Percentiles rank a stretch among this genome's conserved stretches.
These are phyloP conservation scores for Luffa acutangula DNA, from an alignment of 306 rosid genomes.

Conservation along the genomic window DNA sequence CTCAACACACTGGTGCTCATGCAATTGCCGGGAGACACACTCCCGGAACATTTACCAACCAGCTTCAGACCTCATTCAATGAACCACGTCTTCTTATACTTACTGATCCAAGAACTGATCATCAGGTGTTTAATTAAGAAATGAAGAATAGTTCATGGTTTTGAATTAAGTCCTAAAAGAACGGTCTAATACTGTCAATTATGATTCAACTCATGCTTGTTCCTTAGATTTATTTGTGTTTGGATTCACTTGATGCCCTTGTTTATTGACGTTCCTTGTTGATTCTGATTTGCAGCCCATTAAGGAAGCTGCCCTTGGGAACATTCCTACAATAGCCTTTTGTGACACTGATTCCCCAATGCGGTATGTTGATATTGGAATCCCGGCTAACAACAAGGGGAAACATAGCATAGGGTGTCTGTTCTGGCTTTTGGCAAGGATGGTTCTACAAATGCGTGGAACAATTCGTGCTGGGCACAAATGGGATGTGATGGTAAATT, in stretches of 20 bases:
- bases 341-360: slow-evolving; percentile 90
- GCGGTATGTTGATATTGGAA: slow-evolving; percentile 85
- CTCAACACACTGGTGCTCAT: slow-evolving; percentile 78
- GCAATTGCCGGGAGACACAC: slow-evolving; percentile 97
- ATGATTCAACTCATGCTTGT: background rate
- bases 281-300: slow-evolving; percentile 49
- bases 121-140: slow-evolving; percentile 42
- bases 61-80: slow-evolving; percentile 70
- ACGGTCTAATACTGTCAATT: background rate
- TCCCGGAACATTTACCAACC: slow-evolving; percentile 83
- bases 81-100: slow-evolving; percentile 90
- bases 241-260: background rate
- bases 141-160: background rate
- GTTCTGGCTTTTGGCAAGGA: slow-evolving; percentile 73
- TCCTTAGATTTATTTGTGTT: background rate
- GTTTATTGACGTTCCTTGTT: background rate
- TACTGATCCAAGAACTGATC: slow-evolving; percentile 90
- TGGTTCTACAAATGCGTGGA: slow-evolving; percentile 89
- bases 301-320: slow-evolving; percentile 85
- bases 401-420: slow-evolving; percentile 90
- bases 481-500: slow-evolving; percentile 85
- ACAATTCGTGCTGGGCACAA: slow-evolving; percentile 56
- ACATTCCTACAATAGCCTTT: slow-evolving; percentile 84
- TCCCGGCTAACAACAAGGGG: slow-evolving; percentile 90
- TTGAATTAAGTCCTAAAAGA: background rate